Evolutionary conservation across 345 rosid genomes (phyloP).

Genomic region (Pseudoturritis turrita): DNA sequence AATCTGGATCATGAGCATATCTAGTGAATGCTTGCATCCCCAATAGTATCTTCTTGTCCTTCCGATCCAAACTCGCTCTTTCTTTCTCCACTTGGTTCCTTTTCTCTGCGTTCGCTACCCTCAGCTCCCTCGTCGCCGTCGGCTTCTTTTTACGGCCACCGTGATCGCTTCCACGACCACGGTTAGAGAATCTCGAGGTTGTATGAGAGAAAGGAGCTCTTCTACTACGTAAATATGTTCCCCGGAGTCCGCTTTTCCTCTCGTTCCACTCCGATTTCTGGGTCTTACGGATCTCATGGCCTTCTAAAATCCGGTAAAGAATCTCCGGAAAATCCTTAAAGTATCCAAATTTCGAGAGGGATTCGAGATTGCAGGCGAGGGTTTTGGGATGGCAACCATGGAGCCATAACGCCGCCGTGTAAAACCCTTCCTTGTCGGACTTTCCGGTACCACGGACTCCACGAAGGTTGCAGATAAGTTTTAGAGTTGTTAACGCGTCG

Average conservation of each 20-base stretch:
- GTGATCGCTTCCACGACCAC: neutral
- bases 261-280: conserved; percentile 39
- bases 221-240: neutral
- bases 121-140: neutral
- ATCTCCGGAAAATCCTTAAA: conserved; percentile 66
- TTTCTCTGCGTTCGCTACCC: conserved; percentile 14
- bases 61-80: conserved; percentile 36
- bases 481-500: conserved; percentile 48
- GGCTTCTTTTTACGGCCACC: neutral
- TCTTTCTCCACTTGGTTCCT: conserved; percentile 29
- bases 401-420: conserved; percentile 55
- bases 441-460: conserved; percentile 71
- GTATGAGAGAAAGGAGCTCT: neutral
- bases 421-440: conserved; percentile 62
- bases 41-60: conserved; percentile 34
- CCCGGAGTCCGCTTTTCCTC: conserved; percentile 3
- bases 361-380: conserved; percentile 44
- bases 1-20: conserved; percentile 44
- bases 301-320: conserved; percentile 52
- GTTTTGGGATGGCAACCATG: conserved; percentile 56
- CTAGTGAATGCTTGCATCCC: conserved; percentile 37
- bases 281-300: conserved; percentile 34
- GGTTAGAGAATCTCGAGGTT: neutral
- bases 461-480: conserved; percentile 58
- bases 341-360: conserved; percentile 43